A percentile compares a stretch with the other conserved stretches of the same genome.
Conservation (phyloP, 2,329 filamentous ascomycete species). For the Penicillium paneum region DNA sequence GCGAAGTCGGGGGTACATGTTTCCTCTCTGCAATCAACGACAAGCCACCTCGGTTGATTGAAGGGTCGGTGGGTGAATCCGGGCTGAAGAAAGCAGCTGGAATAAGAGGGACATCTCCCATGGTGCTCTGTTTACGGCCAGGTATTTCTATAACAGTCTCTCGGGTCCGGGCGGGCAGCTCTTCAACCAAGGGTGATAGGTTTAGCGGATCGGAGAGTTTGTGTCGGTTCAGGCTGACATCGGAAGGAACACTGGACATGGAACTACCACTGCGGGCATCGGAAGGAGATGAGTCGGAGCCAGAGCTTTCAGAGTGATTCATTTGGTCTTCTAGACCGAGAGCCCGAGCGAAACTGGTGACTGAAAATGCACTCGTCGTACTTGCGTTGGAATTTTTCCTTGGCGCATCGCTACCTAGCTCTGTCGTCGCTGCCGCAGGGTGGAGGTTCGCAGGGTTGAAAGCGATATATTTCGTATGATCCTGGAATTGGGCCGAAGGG, state of each 20-base stretch:
- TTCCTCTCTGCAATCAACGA: conserved; percentile 32
- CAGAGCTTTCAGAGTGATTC: conserved; percentile 63
- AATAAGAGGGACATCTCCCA: conserved; percentile 31
- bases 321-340: conserved; percentile 57
- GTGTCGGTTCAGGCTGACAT: conserved; percentile 28
- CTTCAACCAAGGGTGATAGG: conserved; percentile 55
- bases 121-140: conserved; percentile 34
- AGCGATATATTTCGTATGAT: conserved; percentile 17
- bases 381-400: conserved; percentile 31
- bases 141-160: conserved; percentile 28
- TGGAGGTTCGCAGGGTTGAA: conserved; percentile 24
- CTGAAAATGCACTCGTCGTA: conserved; percentile 32
- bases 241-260: conserved; percentile 56
- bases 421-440: conserved; percentile 17
- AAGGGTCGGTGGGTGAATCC: conserved; percentile 50
- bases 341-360: conserved; percentile 41
- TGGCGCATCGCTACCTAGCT: conserved; percentile 8
- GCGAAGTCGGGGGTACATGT: background rate
- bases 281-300: conserved; percentile 61
- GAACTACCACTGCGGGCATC: conserved; percentile 61
- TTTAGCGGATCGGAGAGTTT: conserved; percentile 38
- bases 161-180: conserved; percentile 44
- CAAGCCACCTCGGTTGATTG: conserved; percentile 41
- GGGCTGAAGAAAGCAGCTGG: conserved; percentile 34
- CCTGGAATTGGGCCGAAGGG: conserved; percentile 13